These are phyloP conservation scores for Pseudopithomyces chartarum DNA, from an alignment of 2,329 filamentous ascomycete species.

Conservation along the genomic window DNA sequence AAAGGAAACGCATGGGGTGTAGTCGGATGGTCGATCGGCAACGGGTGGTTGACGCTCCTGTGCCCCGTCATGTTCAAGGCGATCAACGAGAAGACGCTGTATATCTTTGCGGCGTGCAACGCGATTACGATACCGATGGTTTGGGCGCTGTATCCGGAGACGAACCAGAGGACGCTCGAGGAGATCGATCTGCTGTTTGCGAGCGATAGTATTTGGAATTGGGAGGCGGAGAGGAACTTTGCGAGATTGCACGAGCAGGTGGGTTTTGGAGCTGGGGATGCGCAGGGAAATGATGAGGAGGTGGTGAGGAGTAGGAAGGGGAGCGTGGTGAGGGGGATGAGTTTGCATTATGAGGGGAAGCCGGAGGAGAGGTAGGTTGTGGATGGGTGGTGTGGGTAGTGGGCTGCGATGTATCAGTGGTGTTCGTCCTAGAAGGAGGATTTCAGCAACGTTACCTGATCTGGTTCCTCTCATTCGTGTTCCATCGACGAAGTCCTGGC, in stretches of 20 bases:
- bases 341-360: neutral
- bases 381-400: neutral
- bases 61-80: conserved; percentile 57
- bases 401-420: too few species aligned
- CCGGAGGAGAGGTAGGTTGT: neutral
- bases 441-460: too few species aligned
- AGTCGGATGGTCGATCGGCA: conserved; percentile 76
- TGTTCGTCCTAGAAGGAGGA: too few species aligned
- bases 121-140: conserved; percentile 69
- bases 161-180: conserved; percentile 73
- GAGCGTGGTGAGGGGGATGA: neutral
- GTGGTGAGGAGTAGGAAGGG: neutral
- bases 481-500: too few species aligned
- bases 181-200: conserved; percentile 78
- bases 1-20: conserved; percentile 79
- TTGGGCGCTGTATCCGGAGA: conserved; percentile 76
- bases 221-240: conserved; percentile 51
- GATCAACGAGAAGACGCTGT: conserved; percentile 72
- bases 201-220: conserved; percentile 68
- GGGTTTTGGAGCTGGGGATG: neutral
- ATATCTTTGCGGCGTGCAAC: conserved; percentile 74
- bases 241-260: conserved; percentile 20
- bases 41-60: conserved; percentile 63
- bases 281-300: neutral
- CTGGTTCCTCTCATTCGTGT: too few species aligned